Evolutionary conservation across 805 yeast species (phyloP).

Genomic region (Suhomyces emberorum): DNA sequence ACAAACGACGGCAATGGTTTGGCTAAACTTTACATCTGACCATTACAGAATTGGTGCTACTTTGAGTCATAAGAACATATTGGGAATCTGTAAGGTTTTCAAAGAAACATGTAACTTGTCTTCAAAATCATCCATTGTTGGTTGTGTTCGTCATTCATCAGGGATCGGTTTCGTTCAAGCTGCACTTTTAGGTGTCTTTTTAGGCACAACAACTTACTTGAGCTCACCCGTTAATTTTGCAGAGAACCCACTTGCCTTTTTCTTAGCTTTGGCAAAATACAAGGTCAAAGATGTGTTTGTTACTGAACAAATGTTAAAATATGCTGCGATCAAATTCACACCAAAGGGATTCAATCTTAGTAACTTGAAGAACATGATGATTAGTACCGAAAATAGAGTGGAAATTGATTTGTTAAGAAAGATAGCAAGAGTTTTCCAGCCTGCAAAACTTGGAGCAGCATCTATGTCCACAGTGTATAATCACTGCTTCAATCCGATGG

Average conservation of each 20-base stretch:
- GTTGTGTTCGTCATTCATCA: constrained; percentile 78
- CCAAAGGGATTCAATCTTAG: constrained; percentile 62
- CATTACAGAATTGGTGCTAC: constrained; percentile 59
- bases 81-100: constrained; percentile 80
- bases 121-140: constrained; percentile 68
- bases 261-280: constrained; percentile 64
- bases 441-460: constrained; percentile 61
- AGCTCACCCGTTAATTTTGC: constrained; percentile 77
- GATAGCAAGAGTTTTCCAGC: constrained; percentile 59
- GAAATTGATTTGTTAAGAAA: constrained; percentile 54
- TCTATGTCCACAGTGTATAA: constrained; percentile 76
- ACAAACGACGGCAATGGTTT: constrained; percentile 51
- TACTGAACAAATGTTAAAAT: constrained; percentile 77
- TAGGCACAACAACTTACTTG: constrained; percentile 82
- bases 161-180: constrained; percentile 90
- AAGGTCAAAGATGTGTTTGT: constrained; percentile 84
- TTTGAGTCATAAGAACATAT: constrained; percentile 57
- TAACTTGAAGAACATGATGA: constrained; percentile 75
- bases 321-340: constrained; percentile 59
- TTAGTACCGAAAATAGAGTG: constrained; percentile 75
- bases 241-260: constrained; percentile 68
- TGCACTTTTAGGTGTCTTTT: constrained; percentile 76
- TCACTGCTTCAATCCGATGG: constrained; percentile 77
- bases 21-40: constrained; percentile 73
- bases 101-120: constrained; percentile 89